Base-by-base conservation (phyloP, 176 grass and related monocot species). In the Phoenix dactylifera region DNA sequence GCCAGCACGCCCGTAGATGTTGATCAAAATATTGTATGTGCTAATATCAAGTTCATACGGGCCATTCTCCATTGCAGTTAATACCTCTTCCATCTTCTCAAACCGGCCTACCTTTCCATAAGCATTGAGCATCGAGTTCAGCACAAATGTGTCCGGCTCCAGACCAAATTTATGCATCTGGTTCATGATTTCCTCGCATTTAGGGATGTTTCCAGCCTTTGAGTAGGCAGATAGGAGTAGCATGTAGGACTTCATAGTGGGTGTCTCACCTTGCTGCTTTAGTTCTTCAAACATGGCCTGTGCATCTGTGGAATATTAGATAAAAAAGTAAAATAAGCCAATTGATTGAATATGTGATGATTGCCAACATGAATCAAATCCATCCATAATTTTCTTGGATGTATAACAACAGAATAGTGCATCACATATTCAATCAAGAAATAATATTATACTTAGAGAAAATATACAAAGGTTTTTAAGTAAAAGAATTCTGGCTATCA, bases 171-270 rank as follows among this genome's bases (percentile, higher is more conserved):
- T 87, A 68, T 90, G 86, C 68, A 96, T 83, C 69, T 96, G 86
- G 53, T 83, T 85, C 91, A 96, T 87, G 70, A 90, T 67, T 49
- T 74, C 77, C 74, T 96, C 86, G 60, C 83, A 96, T 52, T 73
- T 76, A 6, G 77, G 62, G 24, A 85, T 85, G 74, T 90, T 85
- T 49, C 87, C 92, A 7, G 80, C 80, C 70, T 68, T 88, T 52
- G 92, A 83, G 69, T 90, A 83, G 20, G 87, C 92, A 1, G 83
- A 77, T 35, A 96, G 82, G 48, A 96, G 92, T 50, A 90, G 77
- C 83, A 90, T 96, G 80, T 96, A 80, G 7, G 87, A 96, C 76
- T 90, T 96, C 86, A 90, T 96, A 18, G 92, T 96, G 16, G 86
- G 91, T 1, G 72, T 65, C 55, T 90, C 77, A 57, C 91, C 91